Percentiles rank a stretch among this genome's conserved stretches.
These are phyloP conservation scores for Groenewaldozyma tartarivorans DNA, from an alignment of 805 yeast species.

Conservation along the genomic window DNA sequence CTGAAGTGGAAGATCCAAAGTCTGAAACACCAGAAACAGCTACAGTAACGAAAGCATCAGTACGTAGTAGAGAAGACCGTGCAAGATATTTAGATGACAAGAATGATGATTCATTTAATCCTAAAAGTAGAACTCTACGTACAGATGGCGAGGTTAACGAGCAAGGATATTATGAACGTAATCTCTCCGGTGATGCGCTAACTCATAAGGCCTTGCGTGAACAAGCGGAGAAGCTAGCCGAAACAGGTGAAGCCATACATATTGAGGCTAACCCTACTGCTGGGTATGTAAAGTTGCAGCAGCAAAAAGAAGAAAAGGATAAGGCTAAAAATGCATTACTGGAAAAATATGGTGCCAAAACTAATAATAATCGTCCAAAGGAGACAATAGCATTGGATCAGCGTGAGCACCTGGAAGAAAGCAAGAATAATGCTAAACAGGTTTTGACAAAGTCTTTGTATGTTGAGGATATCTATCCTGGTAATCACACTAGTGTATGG, in stretches of 20 bases:
- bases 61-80: constrained; percentile 64
- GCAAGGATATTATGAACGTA: constrained; percentile 42
- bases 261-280: constrained; percentile 40
- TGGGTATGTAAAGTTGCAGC: constrained; percentile 30
- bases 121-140: constrained; percentile 25
- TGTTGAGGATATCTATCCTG: constrained; percentile 30
- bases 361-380: not conserved
- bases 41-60: constrained; percentile 27
- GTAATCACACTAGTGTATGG: constrained; percentile 34
- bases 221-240: constrained; percentile 40
- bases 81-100: constrained; percentile 58
- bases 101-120: constrained; percentile 31
- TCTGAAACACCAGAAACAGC: constrained; percentile 23
- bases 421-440: not conserved
- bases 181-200: constrained; percentile 47
- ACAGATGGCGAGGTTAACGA: constrained; percentile 30
- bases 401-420: constrained; percentile 11
- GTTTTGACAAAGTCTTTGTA: constrained; percentile 20
- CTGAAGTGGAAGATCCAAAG: constrained; percentile 16
- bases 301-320: constrained; percentile 25
- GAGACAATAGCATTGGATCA: not conserved
- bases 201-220: constrained; percentile 40
- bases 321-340: constrained; percentile 27
- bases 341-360: constrained; percentile 31
- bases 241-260: constrained; percentile 24